Conservation (phyloP, 2,329 filamentous ascomycete genomes). For the Neofusicoccum sp. region DNA sequence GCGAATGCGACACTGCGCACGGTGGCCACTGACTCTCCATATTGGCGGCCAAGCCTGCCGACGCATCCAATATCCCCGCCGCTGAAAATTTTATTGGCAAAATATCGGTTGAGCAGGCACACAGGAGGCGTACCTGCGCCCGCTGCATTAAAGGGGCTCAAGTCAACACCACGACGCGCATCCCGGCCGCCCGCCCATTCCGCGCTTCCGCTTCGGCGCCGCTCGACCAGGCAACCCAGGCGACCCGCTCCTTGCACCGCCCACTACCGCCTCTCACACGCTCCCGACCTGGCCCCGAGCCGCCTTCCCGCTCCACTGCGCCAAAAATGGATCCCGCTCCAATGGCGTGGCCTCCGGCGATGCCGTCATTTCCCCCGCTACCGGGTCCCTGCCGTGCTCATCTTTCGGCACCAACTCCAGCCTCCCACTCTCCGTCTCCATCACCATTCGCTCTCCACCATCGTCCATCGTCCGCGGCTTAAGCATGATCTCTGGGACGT, state of each 20-base stretch:
- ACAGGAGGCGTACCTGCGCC: background rate
- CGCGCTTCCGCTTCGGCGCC: constrained; percentile 1
- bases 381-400: background rate
- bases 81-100: background rate
- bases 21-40: constrained; percentile 1
- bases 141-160: constrained; percentile 1
- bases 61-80: background rate
- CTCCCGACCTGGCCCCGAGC: constrained; percentile 6
- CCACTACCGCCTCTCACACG: background rate
- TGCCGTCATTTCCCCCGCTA: background rate
- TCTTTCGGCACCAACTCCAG: background rate
- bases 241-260: background rate
- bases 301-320: background rate
- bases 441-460: too few species aligned
- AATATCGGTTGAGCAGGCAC: background rate
- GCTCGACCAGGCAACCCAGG: constrained; percentile 4
- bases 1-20: constrained; percentile 5
- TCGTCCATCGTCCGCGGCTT: too few species aligned
- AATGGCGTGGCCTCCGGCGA: background rate
- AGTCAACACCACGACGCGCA: background rate
- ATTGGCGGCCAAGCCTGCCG: constrained; percentile 2
- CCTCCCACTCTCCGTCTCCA: too few species aligned
- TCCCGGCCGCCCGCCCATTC: background rate
- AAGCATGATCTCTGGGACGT: too few species aligned
- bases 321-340: background rate